Evolutionary conservation across 2,329 filamentous ascomycete genomes (phyloP), one percentile per base, ranked within the genome.

Genomic region (Neodidymelliopsis sp.): DNA sequence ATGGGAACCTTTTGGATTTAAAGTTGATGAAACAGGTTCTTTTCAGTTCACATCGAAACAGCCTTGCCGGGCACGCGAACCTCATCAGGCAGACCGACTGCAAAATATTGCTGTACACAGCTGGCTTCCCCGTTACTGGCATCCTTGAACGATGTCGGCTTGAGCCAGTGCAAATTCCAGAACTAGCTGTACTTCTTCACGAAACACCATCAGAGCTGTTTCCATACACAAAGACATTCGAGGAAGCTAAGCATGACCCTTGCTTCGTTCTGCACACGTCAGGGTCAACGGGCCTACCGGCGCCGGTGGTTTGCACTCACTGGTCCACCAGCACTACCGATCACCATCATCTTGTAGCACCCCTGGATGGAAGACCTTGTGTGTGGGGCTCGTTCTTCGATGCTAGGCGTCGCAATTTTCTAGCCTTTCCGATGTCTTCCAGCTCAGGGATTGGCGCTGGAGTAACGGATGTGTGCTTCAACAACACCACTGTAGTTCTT

Each of bases 201-300:
- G 53, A 57, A 13, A 40, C 46, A 2, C 15, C 35, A 15, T 58
- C 40, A 45, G 53, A 62, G 3, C 44, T 24, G 2, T 66, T 60
- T 36, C 59, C 60, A 7, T 69, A 63, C 23, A 54, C 12, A 2
- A 62, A 59, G 29, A 51, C 57, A 3, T 74, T 63, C 22, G 65
- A 70, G 6, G 65, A 72, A 38, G 66, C 67, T 13, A 57, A 58
- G 19, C 30, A 60, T 33, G 66, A 75, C 27, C 66, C 62, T 1
- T 57, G 69, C 23, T 55, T 69, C 8, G 58, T 74, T 6, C 25
- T 74, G n/a, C 71, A 74, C 53, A 72, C 72, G 0, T 71, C 70
- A 15, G 71, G 70, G 0, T 68, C 72, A 0, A 75, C 69, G 0
- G 72, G 73, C 1, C 45, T 70, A 12, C 74, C 73, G 2, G 74